Percentiles rank a stretch among this genome's conserved stretches.
These are phyloP conservation scores for Backusella circina DNA, from an alignment of 192 early-diverging fungal species.

Conservation along the genomic window DNA sequence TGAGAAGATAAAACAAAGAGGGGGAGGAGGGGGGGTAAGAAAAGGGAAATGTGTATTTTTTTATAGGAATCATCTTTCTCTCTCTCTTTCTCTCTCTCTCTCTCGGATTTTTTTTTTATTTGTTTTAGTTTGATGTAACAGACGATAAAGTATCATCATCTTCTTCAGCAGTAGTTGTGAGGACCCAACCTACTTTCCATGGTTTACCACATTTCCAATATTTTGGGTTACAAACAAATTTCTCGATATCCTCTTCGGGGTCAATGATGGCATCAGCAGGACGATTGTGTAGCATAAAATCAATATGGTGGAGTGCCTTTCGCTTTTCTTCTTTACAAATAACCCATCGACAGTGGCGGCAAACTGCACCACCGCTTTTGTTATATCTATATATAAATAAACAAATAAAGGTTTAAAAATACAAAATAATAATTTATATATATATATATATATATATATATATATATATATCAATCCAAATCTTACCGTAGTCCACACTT, in stretches of 20 bases:
- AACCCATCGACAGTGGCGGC: conserved; percentile 33
- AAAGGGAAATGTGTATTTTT: background rate
- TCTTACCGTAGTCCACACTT: conserved; percentile 36
- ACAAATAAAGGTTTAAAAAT: background rate
- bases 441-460: background rate
- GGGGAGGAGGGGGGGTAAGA: background rate
- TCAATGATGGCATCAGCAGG: conserved; percentile 19
- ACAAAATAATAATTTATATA: background rate
- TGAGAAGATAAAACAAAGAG: background rate
- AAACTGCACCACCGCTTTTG: conserved; percentile 28
- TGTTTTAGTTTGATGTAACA: background rate
- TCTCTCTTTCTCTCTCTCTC: no score
- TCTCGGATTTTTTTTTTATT: background rate
- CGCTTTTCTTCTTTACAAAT: conserved; percentile 37
- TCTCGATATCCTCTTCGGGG: conserved; percentile 33
- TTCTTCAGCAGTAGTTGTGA: conserved; percentile 11
- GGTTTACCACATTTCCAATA: conserved; percentile 31
- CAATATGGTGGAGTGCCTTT: conserved; percentile 31
- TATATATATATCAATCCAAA: no score
- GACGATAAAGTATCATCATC: conserved; percentile 13
- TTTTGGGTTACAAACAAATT: conserved; percentile 34
- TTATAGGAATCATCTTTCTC: no score
- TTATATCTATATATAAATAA: no score
- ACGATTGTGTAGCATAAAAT: conserved; percentile 28
- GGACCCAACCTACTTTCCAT: conserved; percentile 37